These are phyloP conservation scores for Incumbomyces lentus DNA, from an alignment of 2,329 filamentous ascomycete genomes.

Conservation along the genomic window DNA sequence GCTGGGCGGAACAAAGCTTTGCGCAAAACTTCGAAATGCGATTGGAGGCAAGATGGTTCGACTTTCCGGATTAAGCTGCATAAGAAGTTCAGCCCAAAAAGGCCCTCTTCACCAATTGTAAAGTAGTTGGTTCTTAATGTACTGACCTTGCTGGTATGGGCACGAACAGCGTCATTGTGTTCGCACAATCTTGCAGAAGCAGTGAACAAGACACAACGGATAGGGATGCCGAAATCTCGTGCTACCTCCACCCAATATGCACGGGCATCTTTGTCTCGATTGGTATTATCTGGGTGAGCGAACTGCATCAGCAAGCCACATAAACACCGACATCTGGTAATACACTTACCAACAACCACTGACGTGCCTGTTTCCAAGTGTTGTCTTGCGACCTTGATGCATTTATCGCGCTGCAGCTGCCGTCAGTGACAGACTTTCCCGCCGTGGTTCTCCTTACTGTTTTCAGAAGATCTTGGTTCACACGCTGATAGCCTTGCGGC, in stretches of 20 bases:
- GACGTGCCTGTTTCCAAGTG: conserved; percentile 55
- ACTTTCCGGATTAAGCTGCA: conserved; percentile 70
- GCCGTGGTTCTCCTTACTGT: conserved; percentile 38
- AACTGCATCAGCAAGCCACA: conserved; percentile 4
- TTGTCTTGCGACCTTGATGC: conserved; percentile 60
- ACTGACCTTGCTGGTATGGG: conserved; percentile 27
- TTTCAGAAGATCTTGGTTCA: conserved; percentile 87
- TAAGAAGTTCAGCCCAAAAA: background rate
- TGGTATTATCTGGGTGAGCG: conserved; percentile 80
- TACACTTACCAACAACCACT: conserved; percentile 61
- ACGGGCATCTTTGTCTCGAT: conserved; percentile 67
- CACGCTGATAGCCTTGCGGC: conserved; percentile 67
- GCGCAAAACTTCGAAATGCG: conserved; percentile 67
- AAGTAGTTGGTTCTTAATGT: background rate
- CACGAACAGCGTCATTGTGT: conserved; percentile 80
- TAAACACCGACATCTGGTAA: background rate
- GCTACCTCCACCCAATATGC: conserved; percentile 70
- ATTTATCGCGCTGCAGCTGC: conserved; percentile 44
- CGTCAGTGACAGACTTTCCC: background rate
- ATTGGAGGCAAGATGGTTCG: conserved; percentile 62
- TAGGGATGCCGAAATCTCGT: conserved; percentile 56
- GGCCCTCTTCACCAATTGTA: background rate
- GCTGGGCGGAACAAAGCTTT: conserved; percentile 62
- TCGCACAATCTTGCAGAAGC: conserved; percentile 59
- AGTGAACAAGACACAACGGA: conserved; percentile 79